These are phyloP conservation scores for Geosmithia flava DNA, from an alignment of 2,329 filamentous ascomycete species.

Conservation along the genomic window DNA sequence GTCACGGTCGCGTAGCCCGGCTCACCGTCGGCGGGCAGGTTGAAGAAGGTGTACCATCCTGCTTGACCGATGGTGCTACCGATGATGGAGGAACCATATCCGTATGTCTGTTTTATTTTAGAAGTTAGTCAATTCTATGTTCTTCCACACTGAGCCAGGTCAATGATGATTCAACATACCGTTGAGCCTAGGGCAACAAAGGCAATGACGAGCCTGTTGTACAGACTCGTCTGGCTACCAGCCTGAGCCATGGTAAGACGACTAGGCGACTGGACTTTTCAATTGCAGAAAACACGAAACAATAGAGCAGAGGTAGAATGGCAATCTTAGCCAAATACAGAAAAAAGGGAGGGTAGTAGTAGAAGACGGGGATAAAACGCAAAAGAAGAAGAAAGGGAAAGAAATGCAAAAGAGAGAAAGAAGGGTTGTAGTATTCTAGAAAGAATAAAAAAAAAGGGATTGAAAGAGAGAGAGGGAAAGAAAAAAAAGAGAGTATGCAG, in stretches of 20 bases:
- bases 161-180: constrained; percentile 11
- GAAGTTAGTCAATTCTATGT: background rate
- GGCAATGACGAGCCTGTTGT: constrained; percentile 21
- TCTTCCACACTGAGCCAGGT: background rate
- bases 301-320: background rate
- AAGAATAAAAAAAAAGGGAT: background rate
- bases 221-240: constrained; percentile 11
- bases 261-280: background rate
- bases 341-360: background rate
- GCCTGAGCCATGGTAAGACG: background rate
- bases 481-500: background rate
- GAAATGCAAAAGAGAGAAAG: background rate
- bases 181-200: constrained; percentile 19
- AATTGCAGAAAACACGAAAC: background rate
- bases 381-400: background rate
- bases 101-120: constrained; percentile 27
- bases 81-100: constrained; percentile 36
- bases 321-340: background rate
- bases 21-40: constrained; percentile 27
- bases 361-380: background rate
- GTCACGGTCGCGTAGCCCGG: constrained; percentile 30
- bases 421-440: background rate
- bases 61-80: constrained; percentile 38
- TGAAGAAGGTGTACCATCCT: constrained; percentile 36
- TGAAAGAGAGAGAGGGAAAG: background rate